phyloP scores from a whole-genome alignment of 441 rosid genomes.

The Bruguiera hainesii region DNA sequence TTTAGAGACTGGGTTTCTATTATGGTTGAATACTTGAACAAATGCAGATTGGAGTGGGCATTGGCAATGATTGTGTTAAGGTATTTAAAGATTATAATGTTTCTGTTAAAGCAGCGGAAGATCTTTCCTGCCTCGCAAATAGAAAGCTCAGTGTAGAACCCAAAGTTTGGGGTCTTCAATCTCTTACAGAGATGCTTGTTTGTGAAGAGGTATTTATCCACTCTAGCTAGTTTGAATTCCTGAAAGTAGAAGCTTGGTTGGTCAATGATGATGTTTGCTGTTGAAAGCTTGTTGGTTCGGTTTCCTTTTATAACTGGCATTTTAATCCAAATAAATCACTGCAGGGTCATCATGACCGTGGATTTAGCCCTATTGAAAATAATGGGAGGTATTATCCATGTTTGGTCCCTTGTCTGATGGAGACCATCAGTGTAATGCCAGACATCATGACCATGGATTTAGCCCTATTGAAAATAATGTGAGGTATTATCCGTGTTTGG shows the following conservation, averaged over 20 bases:
- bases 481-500: too few relatives aligned
- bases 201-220: constrained; percentile 55
- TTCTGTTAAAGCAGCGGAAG: constrained; percentile 50
- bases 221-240: constrained; percentile 6
- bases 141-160: constrained; percentile 41
- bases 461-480: neutral
- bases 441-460: neutral
- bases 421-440: too few relatives aligned
- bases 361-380: neutral
- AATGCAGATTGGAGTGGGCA: constrained; percentile 70
- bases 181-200: constrained; percentile 61
- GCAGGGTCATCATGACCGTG: neutral
- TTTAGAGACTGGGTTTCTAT: constrained; percentile 4
- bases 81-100: constrained; percentile 67
- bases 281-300: neutral
- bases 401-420: too few relatives aligned
- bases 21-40: constrained; percentile 4
- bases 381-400: too few relatives aligned
- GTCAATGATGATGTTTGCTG: neutral
- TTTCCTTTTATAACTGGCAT: neutral
- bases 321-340: neutral
- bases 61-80: constrained; percentile 57
- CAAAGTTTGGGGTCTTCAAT: constrained; percentile 56
- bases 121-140: constrained; percentile 70
- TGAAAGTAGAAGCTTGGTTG: constrained; percentile 1